Evolutionary conservation across 495 filamentous ascomycete species (phyloP), one percentile per base, ranked within the genome.

Genomic region (Xanthoparmelia taractica): DNA sequence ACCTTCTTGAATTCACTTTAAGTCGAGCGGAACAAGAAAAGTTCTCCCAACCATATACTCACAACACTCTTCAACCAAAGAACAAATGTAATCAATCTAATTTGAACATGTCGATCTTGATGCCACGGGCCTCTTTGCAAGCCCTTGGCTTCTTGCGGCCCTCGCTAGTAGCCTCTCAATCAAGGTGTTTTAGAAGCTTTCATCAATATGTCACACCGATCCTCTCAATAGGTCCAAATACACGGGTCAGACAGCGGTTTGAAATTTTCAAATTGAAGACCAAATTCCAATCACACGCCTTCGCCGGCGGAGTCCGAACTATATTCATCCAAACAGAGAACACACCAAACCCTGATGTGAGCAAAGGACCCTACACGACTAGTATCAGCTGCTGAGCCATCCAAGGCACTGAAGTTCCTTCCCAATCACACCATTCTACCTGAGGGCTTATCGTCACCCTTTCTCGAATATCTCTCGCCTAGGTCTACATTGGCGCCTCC

Each of bases 301-400:
- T 57, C 6, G 38, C 40, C 33, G 71, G 66, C 55, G 76, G 80
- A 61, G 79, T 77, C 64, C 89, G 94, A 41, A 91, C 86, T 17
- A 93, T 97, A 72, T 98, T 97, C 79, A 98, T 98, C 67, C 94
- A 97, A 77, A 98, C 94, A 2, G 94, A 96, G 63, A 82, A 79
- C 56, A 98, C 95, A 12, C 95, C 94, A 18, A 97, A 97, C 74
- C 78, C 84, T 2, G 90, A 96, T 79, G 93, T 86, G 74, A 72
- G 80, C 74, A 48, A 13, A 40, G 65, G 34, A 58, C 23, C 38
- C 62, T 38, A 38, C 11, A 57, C 23, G 40, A 57, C n/a, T 29
- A 27, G 27, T 29, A 34, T 23, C 59, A 59, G 38, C 31, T 48
- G 40, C 55, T 64, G 40, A 45, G 38, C 25, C 8, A 47, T 57